phyloP scores from a whole-genome alignment of 306 rosid genomes.

The Urtica urens region DNA sequence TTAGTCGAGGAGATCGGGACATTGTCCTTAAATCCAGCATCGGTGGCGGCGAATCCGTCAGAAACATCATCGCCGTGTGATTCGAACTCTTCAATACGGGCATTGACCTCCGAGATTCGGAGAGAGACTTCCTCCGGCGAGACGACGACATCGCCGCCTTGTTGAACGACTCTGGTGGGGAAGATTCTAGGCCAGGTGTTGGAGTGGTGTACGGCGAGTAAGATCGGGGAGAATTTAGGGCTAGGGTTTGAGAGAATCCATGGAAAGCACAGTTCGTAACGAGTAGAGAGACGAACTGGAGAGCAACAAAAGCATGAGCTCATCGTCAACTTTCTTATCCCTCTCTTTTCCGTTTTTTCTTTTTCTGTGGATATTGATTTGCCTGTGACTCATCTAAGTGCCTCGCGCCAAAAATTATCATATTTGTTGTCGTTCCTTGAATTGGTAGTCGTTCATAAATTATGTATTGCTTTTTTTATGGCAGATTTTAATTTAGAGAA shows the following conservation, averaged over 20 bases:
- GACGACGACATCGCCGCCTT: conserved; percentile 10
- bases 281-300: conserved; percentile 21
- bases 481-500: no score
- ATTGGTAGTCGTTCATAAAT: no score
- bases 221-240: conserved; percentile 16
- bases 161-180: conserved; percentile 20
- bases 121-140: conserved; percentile 12
- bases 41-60: conserved; percentile 16
- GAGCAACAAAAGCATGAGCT: conserved; percentile 28
- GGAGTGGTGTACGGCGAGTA: no score
- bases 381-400: no score
- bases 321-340: conserved; percentile 18
- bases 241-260: conserved; percentile 17
- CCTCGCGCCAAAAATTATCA: no score
- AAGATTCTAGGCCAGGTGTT: not conserved
- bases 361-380: no score
- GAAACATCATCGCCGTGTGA: conserved; percentile 5
- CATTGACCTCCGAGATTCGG: not conserved
- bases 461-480: no score
- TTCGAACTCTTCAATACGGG: conserved; percentile 1
- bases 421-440: no score
- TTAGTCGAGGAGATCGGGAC: conserved; percentile 16
- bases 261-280: conserved; percentile 14
- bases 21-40: conserved; percentile 14
- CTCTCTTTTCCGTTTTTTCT: not conserved